These are phyloP conservation scores for Bryoerythrophyllum caledonicum DNA, from an alignment of 225 moss, liverwort and hornwort genomes.

Conservation along the genomic window DNA sequence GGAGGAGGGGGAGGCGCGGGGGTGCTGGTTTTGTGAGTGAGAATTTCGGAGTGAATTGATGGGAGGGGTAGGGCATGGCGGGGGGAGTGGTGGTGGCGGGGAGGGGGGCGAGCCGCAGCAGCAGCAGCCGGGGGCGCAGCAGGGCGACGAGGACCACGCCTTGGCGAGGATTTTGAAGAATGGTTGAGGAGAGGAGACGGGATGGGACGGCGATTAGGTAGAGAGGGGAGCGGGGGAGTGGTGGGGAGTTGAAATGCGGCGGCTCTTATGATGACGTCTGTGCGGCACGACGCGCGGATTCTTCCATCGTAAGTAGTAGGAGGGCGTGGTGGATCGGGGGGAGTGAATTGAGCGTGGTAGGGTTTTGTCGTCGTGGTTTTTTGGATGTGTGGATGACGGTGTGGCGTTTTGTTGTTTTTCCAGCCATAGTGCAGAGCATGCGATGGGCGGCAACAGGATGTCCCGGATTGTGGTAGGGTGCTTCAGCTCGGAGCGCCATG, in stretches of 20 bases:
- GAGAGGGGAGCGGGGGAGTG: background rate
- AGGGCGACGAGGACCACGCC: conserved; percentile 27
- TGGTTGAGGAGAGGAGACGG: conserved; percentile 27
- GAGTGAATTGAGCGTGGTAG: conserved; percentile 37
- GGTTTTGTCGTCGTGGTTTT: conserved; percentile 37
- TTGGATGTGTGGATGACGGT: conserved; percentile 17
- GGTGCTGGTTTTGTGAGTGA: background rate
- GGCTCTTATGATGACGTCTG: conserved; percentile 49
- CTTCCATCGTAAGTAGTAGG: conserved; percentile 37
- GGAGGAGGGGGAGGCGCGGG: background rate
- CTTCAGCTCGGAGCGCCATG: conserved; percentile 58
- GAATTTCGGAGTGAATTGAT: conserved; percentile 26
- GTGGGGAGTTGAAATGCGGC: conserved; percentile 36
- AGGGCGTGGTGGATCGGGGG: conserved; percentile 31
- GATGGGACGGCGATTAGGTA: conserved; percentile 18
- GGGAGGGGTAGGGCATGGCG: no score
- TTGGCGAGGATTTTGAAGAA: conserved; percentile 32
- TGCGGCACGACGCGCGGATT: conserved; percentile 44
- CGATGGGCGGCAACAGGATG: conserved; percentile 92
- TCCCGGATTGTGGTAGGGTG: conserved; percentile 83
- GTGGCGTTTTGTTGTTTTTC: background rate
- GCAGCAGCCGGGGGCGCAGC: no score
- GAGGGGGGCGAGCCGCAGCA: conserved; percentile 26
- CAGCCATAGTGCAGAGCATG: conserved; percentile 59
- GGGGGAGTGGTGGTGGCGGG: background rate